phyloP scores from a whole-genome alignment of 2,329 filamentous ascomycete genomes.

The Ceratocystis huliohia region DNA sequence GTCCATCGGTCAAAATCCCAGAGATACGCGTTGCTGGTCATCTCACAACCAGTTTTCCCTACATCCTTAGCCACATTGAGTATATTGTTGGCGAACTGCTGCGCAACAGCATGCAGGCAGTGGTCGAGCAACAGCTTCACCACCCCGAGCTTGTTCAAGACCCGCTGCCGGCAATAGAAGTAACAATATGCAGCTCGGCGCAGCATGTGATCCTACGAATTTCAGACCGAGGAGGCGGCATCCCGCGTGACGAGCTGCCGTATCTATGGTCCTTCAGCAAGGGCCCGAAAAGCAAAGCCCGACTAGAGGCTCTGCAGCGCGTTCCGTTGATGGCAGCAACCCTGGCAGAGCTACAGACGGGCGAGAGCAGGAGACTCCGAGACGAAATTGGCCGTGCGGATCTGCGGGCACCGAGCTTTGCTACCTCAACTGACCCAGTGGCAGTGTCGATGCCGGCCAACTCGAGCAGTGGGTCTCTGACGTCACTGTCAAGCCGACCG shows the following conservation, averaged over 20 bases:
- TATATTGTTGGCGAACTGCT: slow-evolving; percentile 94
- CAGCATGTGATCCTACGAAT: slow-evolving; percentile 95
- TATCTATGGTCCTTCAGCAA: slow-evolving; percentile 97
- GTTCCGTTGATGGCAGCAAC: slow-evolving; percentile 90
- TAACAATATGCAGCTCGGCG: slow-evolving; percentile 83
- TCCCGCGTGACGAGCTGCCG: slow-evolving; percentile 70
- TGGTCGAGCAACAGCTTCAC: slow-evolving; percentile 58
- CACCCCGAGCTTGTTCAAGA: slow-evolving; percentile 24
- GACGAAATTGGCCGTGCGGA: slow-evolving; percentile 32
- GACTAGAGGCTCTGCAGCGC: slow-evolving; percentile 70
- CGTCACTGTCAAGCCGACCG: slow-evolving; percentile 66
- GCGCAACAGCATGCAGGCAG: slow-evolving; percentile 86
- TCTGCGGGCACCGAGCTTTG: slow-evolving; percentile 32
- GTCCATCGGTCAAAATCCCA: slow-evolving; percentile 57
- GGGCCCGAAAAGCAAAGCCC: slow-evolving; percentile 62
- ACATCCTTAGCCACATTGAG: slow-evolving; percentile 89
- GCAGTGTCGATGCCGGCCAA: neutral
- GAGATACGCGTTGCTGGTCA: slow-evolving; percentile 76
- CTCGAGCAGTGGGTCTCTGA: slow-evolving; percentile 50
- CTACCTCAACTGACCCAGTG: slow-evolving; percentile 18
- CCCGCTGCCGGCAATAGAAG: slow-evolving; percentile 69
- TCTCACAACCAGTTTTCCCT: slow-evolving; percentile 81
- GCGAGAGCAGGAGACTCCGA: slow-evolving; percentile 24
- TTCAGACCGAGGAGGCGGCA: slow-evolving; percentile 87
- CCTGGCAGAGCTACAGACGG: slow-evolving; percentile 61